These are phyloP conservation scores for Puya raimondii DNA, from an alignment of 176 grass and related monocot genomes.

Conservation along the genomic window DNA sequence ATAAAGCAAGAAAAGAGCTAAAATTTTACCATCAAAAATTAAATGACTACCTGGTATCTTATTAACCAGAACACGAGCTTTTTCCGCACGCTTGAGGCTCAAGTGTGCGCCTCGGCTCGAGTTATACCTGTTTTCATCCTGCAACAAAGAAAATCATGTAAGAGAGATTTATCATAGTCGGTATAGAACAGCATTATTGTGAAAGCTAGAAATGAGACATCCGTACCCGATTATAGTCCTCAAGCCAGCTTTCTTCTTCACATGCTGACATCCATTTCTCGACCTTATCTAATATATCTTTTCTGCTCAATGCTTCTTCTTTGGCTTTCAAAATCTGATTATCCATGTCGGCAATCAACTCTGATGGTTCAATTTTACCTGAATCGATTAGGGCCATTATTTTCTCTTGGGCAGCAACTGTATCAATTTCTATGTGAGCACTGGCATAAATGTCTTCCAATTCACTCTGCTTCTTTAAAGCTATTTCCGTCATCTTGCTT, in stretches of 20 bases:
- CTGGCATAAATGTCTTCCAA: slow-evolving; percentile 72
- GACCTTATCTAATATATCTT: slow-evolving; percentile 96
- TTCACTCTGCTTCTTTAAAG: slow-evolving; percentile 83
- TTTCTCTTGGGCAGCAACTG: slow-evolving; percentile 62
- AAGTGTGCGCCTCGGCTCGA: slow-evolving; percentile 94
- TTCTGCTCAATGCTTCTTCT: slow-evolving; percentile 91
- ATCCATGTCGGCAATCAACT: slow-evolving; percentile 95
- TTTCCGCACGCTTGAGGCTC: slow-evolving; percentile 97
- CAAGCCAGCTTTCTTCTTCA: slow-evolving; percentile 99
- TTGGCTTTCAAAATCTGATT: slow-evolving; percentile 81
- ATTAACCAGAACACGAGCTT: slow-evolving; percentile 88
- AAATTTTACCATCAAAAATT: background rate
- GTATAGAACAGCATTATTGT: too few species aligned
- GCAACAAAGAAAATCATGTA: slow-evolving; percentile 17
- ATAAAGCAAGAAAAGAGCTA: background rate
- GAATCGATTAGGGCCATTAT: slow-evolving; percentile 67
- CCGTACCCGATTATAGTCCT: slow-evolving; percentile 88
- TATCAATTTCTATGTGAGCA: slow-evolving; percentile 85
- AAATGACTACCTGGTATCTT: slow-evolving; percentile 82
- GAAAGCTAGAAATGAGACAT: background rate
- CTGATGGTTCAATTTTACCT: slow-evolving; percentile 90
- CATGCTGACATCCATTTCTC: slow-evolving; percentile 98
- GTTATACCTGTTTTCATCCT: slow-evolving; percentile 99
- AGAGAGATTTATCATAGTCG: slow-evolving; percentile 4
- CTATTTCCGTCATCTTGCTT: slow-evolving; percentile 89